These are phyloP conservation scores for Lachnellula arida DNA, from an alignment of 2,329 filamentous ascomycete genomes.

Conservation along the genomic window DNA sequence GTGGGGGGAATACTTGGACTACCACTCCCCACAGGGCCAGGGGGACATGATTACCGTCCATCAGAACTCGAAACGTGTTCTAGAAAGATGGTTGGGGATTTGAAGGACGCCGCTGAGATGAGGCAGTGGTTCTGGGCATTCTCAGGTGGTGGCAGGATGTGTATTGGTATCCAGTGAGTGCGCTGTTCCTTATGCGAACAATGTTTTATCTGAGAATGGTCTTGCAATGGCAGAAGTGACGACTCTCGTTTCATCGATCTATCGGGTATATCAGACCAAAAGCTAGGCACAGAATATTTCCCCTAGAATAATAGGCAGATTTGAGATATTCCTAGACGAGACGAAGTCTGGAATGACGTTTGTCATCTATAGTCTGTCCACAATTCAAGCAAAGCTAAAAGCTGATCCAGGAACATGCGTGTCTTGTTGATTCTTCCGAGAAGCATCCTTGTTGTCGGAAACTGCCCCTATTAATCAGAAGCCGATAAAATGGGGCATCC, in stretches of 20 bases:
- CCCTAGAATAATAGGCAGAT: constrained; percentile 37
- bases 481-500: too few relatives aligned
- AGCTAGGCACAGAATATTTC: constrained; percentile 27
- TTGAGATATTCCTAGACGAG: not conserved
- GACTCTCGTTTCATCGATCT: constrained; percentile 41
- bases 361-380: too few relatives aligned
- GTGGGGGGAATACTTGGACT: too few relatives aligned
- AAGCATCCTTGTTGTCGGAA: not conserved
- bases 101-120: constrained; percentile 30
- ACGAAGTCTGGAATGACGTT: not conserved
- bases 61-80: too few relatives aligned
- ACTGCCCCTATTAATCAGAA: too few relatives aligned
- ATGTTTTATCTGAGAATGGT: not conserved
- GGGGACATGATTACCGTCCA: too few relatives aligned
- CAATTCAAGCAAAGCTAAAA: not conserved
- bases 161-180: constrained; percentile 47
- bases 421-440: not conserved
- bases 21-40: too few relatives aligned
- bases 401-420: not conserved
- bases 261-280: constrained; percentile 39
- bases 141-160: constrained; percentile 61
- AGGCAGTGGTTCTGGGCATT: constrained; percentile 59
- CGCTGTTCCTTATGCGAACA: not conserved
- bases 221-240: constrained; percentile 49
- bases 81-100: constrained; percentile 45